Evolutionary conservation across 345 rosid genomes (phyloP).

Genomic region (Corchorus olitorius): DNA sequence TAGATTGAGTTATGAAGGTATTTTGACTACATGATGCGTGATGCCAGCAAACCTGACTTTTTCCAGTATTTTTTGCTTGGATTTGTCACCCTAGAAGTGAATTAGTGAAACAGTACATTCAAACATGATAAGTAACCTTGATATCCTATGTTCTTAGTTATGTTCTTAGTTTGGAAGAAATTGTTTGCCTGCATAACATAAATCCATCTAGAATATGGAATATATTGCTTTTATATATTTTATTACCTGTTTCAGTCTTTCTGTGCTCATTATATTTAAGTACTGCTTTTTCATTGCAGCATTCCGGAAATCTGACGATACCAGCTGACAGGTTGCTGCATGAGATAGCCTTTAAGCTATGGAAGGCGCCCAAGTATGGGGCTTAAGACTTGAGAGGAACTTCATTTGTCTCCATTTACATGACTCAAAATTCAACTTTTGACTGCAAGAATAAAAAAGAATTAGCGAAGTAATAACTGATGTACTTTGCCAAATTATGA

Average conservation of each 20-base stretch:
- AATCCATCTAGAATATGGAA: not conserved
- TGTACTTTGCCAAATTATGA: no score
- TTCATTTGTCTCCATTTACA: not conserved
- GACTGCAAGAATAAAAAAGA: not conserved
- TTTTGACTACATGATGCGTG: not conserved
- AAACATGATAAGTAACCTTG: not conserved
- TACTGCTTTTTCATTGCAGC: slow-evolving; percentile 39
- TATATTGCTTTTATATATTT: not conserved
- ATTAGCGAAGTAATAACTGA: slow-evolving; percentile 10
- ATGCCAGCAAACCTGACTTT: not conserved
- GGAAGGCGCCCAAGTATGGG: slow-evolving; percentile 99
- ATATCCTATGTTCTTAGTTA: not conserved
- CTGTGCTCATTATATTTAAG: not conserved
- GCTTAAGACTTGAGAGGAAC: slow-evolving; percentile 56
- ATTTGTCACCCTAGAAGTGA: not conserved
- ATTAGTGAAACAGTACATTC: not conserved
- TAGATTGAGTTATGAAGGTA: not conserved
- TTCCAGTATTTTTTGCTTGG: not conserved
- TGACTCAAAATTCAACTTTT: not conserved
- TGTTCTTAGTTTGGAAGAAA: not conserved
- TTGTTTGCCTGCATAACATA: not conserved
- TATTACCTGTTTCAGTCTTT: not conserved
- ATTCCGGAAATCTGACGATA: slow-evolving; percentile 70
- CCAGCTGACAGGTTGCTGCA: slow-evolving; percentile 92
- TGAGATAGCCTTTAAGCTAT: slow-evolving; percentile 95